Percentiles rank a stretch among this genome's conserved stretches.
These are phyloP conservation scores for Tephrocybe rancida DNA, from an alignment of 768 basidiomycete genomes.

Conservation along the genomic window DNA sequence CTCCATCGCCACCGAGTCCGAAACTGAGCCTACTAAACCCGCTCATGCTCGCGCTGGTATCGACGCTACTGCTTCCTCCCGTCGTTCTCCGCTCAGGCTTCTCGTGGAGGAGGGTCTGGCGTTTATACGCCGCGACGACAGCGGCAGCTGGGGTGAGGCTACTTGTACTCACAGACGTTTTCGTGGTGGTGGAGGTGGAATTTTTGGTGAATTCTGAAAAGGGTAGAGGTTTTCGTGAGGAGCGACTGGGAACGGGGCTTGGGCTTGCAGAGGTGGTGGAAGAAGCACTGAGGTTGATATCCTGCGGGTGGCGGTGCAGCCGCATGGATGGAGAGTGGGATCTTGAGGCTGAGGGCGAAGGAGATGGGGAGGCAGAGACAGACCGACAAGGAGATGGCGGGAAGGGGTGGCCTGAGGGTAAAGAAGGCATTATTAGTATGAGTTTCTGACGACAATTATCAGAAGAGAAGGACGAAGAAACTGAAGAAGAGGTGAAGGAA, in stretches of 20 bases:
- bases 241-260: neutral
- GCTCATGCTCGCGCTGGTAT: conserved; percentile 1
- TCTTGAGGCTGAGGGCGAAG: neutral
- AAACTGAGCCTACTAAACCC: neutral
- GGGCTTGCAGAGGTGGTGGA: neutral
- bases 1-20: neutral
- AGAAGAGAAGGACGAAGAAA: neutral
- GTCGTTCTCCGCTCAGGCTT: neutral
- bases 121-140: conserved; percentile 50
- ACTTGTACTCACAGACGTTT: neutral
- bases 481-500: neutral
- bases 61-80: neutral
- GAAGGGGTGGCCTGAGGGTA: neutral
- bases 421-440: neutral
- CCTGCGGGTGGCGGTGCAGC: neutral
- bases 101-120: conserved; percentile 31
- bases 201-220: neutral
- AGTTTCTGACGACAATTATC: neutral
- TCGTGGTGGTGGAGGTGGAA: neutral
- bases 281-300: neutral
- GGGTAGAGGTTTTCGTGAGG: neutral
- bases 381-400: conserved; percentile 4
- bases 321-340: neutral
- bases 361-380: too few species aligned
- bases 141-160: conserved; percentile 48